A percentile compares a stretch with the other conserved stretches of the same genome.
These are phyloP conservation scores for Halenospora varia DNA, from an alignment of 495 filamentous ascomycete species.

Conservation along the genomic window DNA sequence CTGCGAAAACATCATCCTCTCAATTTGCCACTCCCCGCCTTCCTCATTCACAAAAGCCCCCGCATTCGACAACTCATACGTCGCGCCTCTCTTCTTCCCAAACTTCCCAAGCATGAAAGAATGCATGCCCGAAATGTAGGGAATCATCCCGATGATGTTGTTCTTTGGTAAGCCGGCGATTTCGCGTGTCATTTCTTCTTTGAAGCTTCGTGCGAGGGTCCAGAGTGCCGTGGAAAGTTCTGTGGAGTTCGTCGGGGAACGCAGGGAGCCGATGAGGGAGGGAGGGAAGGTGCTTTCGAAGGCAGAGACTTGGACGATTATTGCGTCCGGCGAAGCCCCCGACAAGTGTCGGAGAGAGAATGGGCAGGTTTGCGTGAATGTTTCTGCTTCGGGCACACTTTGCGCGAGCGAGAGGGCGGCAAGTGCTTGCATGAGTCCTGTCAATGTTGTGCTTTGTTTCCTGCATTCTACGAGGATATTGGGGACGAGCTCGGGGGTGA, in stretches of 20 bases:
- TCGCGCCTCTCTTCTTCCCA: slow-evolving; percentile 18
- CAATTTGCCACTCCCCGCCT: slow-evolving; percentile 14
- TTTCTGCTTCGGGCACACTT: slow-evolving; percentile 11
- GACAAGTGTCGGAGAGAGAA: slow-evolving; percentile 14
- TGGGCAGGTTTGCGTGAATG: slow-evolving; percentile 11
- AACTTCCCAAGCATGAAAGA: slow-evolving; percentile 15
- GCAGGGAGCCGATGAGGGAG: slow-evolving; percentile 10
- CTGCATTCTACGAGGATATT: slow-evolving; percentile 19
- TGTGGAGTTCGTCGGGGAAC: background rate
- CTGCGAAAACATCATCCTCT: slow-evolving; percentile 14
- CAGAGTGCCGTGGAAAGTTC: slow-evolving; percentile 4
- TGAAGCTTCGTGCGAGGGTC: slow-evolving; percentile 8
- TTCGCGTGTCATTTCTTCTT: slow-evolving; percentile 12
- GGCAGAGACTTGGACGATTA: slow-evolving; percentile 21
- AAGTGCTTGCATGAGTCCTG: slow-evolving; percentile 25
- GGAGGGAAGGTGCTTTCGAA: slow-evolving; percentile 10
- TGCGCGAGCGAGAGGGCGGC: slow-evolving; percentile 14
- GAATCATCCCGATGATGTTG: slow-evolving; percentile 17
- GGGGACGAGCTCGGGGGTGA: slow-evolving; percentile 9
- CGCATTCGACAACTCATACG: slow-evolving; percentile 26
- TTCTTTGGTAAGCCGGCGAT: slow-evolving; percentile 19
- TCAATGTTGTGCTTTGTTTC: slow-evolving; percentile 20
- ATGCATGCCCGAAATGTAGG: slow-evolving; percentile 19
- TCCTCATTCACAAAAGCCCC: slow-evolving; percentile 16
- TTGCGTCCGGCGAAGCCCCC: slow-evolving; percentile 11